Base-by-base conservation (phyloP, 164 flowering plant genomes). In the Platanus orientalis region DNA sequence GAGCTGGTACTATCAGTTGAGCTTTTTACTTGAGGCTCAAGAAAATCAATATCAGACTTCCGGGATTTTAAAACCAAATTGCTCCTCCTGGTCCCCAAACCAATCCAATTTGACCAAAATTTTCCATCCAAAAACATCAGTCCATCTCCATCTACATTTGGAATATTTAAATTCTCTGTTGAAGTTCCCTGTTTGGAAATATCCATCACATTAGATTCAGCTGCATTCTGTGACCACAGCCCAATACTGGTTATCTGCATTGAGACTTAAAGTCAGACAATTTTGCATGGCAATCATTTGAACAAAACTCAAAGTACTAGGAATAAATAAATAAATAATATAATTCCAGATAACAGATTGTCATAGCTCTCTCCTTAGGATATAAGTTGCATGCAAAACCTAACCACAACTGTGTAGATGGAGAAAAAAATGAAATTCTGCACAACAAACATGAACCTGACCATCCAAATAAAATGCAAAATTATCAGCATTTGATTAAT, bases 171-270 rank as follows among this genome's bases (percentile, higher is more conserved):
- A 57, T 55, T 67, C 17, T 75, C 81, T 12, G 58, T 29, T 28
- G 47, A 58, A 63, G 63, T 39, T 62, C 64, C 69, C 47, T 54
- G 60, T 16, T 61, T 75, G 57, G 68, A 60, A 62, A 44, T 40
- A 71, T 80, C 76, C 34, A 59, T 63, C 45, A 45, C 61, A 58
- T 54, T 60, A 63, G 70, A 57, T 36, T 61, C 81, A 69, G 79
- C 60, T 42, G 75, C 79, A 75, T 80, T 74, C 26, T 64, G 84
- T 28, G 83, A 77, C 87, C 90, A 87, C 75, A 87, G 77, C 57
- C 94, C 97, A 75, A 74, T 84, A 76, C 90, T 91, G 25, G 84
- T 85, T 61, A 93, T 90, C 97, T 93, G 74, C 71, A 72, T 20
- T 58, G 71, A 64, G 23, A 49, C 62, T 0, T n/a, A 65, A 60